Percentiles rank a stretch among this genome's conserved stretches.
Conservation (phyloP, 2,329 filamentous ascomycete genomes). For the Cercospora zeae-maydis region DNA sequence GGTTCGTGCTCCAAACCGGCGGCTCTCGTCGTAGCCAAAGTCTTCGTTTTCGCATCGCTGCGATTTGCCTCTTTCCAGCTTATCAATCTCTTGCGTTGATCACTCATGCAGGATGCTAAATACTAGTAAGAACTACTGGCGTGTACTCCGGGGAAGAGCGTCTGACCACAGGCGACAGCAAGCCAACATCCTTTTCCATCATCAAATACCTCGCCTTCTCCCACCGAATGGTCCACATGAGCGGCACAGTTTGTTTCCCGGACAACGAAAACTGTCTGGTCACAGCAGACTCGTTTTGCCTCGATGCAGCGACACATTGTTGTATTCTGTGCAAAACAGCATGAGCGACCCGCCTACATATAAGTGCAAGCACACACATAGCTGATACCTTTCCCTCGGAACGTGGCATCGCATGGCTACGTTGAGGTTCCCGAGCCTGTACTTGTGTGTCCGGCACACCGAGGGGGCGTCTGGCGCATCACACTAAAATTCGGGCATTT, state of each 20-base stretch:
- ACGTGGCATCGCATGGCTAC: not conserved
- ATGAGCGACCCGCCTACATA: not conserved
- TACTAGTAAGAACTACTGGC: not conserved
- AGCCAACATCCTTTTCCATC: not conserved
- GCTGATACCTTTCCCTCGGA: not conserved
- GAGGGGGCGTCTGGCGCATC: not conserved
- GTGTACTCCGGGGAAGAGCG: not conserved
- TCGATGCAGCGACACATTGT: not conserved
- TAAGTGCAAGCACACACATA: not conserved
- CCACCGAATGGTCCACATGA: not conserved
- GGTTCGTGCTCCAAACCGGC: not conserved
- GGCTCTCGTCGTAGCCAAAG: not conserved
- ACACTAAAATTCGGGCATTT: not conserved
- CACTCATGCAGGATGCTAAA: not conserved
- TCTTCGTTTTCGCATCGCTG: not conserved
- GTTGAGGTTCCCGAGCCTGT: not conserved
- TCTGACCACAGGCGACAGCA: not conserved
- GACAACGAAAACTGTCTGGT: not conserved
- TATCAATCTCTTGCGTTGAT: conserved; percentile 1
- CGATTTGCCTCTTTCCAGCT: not conserved
- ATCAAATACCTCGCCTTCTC: not conserved
- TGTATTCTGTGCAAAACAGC: not conserved
- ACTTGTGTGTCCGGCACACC: not conserved
- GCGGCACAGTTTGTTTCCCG: not conserved
- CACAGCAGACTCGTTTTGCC: not conserved